These are phyloP conservation scores for Phyllosticta citrichinensis DNA, from an alignment of 2,329 filamentous ascomycete genomes.

Conservation along the genomic window DNA sequence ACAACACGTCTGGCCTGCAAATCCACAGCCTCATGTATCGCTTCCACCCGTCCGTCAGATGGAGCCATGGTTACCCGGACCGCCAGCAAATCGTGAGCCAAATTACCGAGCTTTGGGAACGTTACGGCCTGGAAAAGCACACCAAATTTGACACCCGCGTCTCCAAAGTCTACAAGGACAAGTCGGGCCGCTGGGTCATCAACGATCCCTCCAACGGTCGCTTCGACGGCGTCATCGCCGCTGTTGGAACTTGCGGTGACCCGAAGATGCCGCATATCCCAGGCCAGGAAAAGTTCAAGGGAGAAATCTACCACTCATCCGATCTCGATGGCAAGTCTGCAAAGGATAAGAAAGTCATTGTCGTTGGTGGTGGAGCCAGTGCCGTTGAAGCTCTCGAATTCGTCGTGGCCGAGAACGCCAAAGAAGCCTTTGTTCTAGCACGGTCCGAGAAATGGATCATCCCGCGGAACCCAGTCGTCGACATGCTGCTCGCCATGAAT, in stretches of 20 bases:
- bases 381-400: constrained; percentile 79
- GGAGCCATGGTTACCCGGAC: constrained; percentile 66
- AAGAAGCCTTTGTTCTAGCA: constrained; percentile 61
- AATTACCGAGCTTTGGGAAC: constrained; percentile 62
- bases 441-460: constrained; percentile 83
- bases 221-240: constrained; percentile 71
- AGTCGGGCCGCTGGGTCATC: constrained; percentile 63
- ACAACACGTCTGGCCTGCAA: constrained; percentile 71
- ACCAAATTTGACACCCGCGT: constrained; percentile 65
- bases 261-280: constrained; percentile 62
- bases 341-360: constrained; percentile 62
- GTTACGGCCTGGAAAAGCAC: constrained; percentile 58
- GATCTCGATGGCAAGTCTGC: constrained; percentile 62
- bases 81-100: constrained; percentile 66
- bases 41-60: constrained; percentile 71
- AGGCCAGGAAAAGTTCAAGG: constrained; percentile 62
- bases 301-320: constrained; percentile 65
- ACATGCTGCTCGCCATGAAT: constrained; percentile 65
- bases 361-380: constrained; percentile 71
- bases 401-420: constrained; percentile 55
- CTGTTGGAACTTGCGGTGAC: constrained; percentile 71
- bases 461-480: constrained; percentile 65
- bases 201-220: constrained; percentile 59
- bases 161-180: constrained; percentile 58
- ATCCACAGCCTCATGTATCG: constrained; percentile 83